phyloP scores from a whole-genome alignment of 2,329 filamentous ascomycete genomes.

The Diaporthe destruens region DNA sequence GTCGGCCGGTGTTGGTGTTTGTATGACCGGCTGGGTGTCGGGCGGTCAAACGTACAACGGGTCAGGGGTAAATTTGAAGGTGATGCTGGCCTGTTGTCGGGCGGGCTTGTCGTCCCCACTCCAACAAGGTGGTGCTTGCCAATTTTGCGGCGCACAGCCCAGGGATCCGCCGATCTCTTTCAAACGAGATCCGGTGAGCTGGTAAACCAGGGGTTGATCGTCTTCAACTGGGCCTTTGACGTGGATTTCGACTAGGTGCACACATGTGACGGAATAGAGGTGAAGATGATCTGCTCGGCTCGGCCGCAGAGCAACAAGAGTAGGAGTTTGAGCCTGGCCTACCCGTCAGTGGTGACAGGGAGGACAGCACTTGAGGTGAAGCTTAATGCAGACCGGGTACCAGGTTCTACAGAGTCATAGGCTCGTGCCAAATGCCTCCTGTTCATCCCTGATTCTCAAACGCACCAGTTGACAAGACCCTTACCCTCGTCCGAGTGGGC shows the following conservation, averaged over 20 bases:
- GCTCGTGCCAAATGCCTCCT: constrained; percentile 13
- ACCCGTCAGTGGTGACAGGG: neutral
- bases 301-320: constrained; percentile 3
- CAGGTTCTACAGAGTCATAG: constrained; percentile 12
- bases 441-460: constrained; percentile 33
- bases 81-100: constrained; percentile 20
- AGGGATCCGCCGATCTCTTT: constrained; percentile 20
- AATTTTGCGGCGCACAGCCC: constrained; percentile 24
- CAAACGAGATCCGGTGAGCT: constrained; percentile 22
- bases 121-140: constrained; percentile 26
- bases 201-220: constrained; percentile 28
- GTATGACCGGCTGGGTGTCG: constrained; percentile 14
- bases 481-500: constrained; percentile 18
- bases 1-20: constrained; percentile 19
- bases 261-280: neutral
- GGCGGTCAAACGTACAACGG: constrained; percentile 28
- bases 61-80: constrained; percentile 32
- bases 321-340: constrained; percentile 3
- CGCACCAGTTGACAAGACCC: neutral
- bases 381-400: constrained; percentile 22
- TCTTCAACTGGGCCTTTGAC: constrained; percentile 13
- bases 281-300: constrained; percentile 13
- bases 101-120: constrained; percentile 27
- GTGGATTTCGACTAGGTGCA: neutral
- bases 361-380: constrained; percentile 11